Conservation (phyloP, 225 moss, liverwort and hornwort genomes). For the Climacium dendroides region DNA sequence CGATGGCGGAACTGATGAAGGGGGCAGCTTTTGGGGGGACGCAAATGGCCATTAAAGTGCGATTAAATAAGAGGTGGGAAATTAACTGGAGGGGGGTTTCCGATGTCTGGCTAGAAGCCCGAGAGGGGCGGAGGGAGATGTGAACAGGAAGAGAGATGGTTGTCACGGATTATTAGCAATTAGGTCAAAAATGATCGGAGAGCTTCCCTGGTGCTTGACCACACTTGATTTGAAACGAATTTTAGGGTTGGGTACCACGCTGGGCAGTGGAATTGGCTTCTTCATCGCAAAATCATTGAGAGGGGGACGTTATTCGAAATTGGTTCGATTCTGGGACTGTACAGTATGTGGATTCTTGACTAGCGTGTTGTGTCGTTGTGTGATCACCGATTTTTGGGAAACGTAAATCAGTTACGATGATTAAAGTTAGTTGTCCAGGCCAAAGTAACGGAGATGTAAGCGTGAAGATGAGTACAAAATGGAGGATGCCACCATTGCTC, state of each 20-base stretch:
- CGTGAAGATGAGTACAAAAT: slow-evolving; percentile 35
- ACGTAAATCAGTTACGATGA: background rate
- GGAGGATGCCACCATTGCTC: slow-evolving; percentile 57
- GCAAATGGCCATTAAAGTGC: background rate
- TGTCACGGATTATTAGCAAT: background rate
- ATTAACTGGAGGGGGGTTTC: background rate
- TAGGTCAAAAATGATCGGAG: background rate
- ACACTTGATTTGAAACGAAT: background rate
- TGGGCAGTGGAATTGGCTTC: background rate
- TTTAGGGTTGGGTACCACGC: background rate
- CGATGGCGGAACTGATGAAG: background rate
- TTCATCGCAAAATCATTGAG: slow-evolving; percentile 13
- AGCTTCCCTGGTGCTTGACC: slow-evolving; percentile 26
- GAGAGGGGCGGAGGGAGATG: background rate
- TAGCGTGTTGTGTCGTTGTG: background rate
- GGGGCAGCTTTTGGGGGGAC: background rate
- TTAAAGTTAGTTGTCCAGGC: slow-evolving; percentile 5
- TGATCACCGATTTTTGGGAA: background rate
- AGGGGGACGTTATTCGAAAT: slow-evolving; percentile 28
- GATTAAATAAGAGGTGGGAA: background rate
- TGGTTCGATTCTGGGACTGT: slow-evolving; percentile 30
- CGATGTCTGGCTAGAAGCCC: background rate
- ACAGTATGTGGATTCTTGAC: background rate
- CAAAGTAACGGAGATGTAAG: slow-evolving; percentile 24
- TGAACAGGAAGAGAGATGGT: slow-evolving; percentile 16